Evolutionary conservation across 345 rosid genomes (phyloP), one percentile per base, ranked within the genome.

Genomic region (Lepidium africanum): DNA sequence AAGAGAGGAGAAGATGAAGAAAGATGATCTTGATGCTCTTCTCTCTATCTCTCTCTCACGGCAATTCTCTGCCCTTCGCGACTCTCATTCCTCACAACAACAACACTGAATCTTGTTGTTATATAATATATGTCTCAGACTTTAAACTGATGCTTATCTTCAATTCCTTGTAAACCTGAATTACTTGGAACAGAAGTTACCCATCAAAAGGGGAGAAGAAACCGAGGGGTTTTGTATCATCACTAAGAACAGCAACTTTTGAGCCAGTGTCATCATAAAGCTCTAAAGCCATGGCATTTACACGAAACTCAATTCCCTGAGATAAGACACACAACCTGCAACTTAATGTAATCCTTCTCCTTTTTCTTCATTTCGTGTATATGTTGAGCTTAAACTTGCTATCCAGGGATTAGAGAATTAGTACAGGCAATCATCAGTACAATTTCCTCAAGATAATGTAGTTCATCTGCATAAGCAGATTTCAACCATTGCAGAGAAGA

Each of bases 331-430:
- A 67, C 27, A 55, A 91, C 99, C 97, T 87, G 99, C 80, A 94
- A 79, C 79, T 91, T 94, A 54, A 91, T 82, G 77, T 89, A 94
- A 74, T 94, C 99, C 82, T 94, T 94, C 70, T 94, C 99, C 71
- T 84, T 94, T 77, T 91, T 94, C 96, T 94, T 94, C 97, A 84
- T 86, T 78, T 94, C 99, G 45, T 94, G 99, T 74, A 91, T 79
- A 74, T 94, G 99, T 72, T 94, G 99, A 76, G 96, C 89, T 79
- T 85, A 89, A 64, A 87, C 91, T 94, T 94, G 99, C 97, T 94
- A 73, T 78, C 71, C 66, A 58, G 77, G 70, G 45, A 70, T 52
- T 59, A 76, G 50, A 76, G 9, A 69, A 33, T 3, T 53, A 6
- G 10, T 60, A 30, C 42, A 33, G 23, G 14, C 33, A 54, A 39